These are phyloP conservation scores for Hondaea fermentalgiana DNA, from an alignment of 108 stramenopile species.

Conservation along the genomic window DNA sequence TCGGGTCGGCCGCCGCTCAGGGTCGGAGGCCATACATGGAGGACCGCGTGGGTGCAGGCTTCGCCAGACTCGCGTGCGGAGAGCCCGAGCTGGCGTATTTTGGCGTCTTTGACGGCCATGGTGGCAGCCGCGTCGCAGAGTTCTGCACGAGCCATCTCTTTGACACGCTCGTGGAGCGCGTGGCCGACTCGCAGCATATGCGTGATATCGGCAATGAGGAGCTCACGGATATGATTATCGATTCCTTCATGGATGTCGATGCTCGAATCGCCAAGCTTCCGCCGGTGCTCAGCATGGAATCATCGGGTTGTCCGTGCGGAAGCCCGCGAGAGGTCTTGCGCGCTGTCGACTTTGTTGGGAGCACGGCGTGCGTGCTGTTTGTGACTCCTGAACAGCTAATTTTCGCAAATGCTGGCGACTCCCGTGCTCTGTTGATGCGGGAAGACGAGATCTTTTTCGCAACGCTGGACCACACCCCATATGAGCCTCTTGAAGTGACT, in stretches of 20 bases:
- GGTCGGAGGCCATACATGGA: not conserved
- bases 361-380: not conserved
- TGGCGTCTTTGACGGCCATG: not conserved
- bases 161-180: not conserved
- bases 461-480: not conserved
- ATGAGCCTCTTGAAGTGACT: not conserved
- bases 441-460: not conserved
- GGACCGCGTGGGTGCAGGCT: not conserved
- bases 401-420: not conserved
- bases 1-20: not conserved
- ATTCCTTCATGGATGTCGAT: not conserved
- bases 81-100: not conserved
- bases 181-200: not conserved
- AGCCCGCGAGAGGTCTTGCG: not conserved
- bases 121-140: conserved; percentile 2
- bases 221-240: not conserved
- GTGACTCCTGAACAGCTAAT: not conserved
- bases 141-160: not conserved
- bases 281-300: not conserved
- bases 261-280: not conserved
- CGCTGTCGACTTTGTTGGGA: not conserved
- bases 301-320: not conserved
- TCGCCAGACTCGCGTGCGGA: not conserved
- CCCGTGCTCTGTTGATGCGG: not conserved
- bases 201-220: not conserved